Evolutionary conservation across 768 basidiomycete species (phyloP).

Genomic region (Mrakia hoshinonis): DNA sequence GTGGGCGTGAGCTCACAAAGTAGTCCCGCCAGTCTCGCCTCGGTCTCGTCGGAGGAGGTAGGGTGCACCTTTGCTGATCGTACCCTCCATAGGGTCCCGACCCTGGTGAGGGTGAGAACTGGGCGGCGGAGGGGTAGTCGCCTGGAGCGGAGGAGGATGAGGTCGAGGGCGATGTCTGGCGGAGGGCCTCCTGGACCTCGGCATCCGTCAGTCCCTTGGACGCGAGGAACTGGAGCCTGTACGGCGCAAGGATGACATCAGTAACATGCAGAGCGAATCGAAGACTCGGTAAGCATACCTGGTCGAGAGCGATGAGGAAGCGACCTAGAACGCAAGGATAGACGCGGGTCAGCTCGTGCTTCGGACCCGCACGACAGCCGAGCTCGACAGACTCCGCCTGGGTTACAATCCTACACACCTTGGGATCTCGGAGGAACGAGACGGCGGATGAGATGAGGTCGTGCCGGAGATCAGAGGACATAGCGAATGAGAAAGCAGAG

Average conservation of each 20-base stretch:
- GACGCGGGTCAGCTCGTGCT: conserved; percentile 26
- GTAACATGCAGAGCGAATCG: not conserved
- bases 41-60: conserved; percentile 46
- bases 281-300: not conserved
- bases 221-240: conserved; percentile 81
- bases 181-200: conserved; percentile 80
- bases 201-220: conserved; percentile 74
- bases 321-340: conserved; percentile 48
- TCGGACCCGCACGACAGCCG: too few species aligned
- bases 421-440: conserved; percentile 73
- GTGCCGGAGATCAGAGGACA: conserved; percentile 43
- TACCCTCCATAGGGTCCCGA: not conserved
- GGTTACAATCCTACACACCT: conserved; percentile 50
- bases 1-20: conserved; percentile 70
- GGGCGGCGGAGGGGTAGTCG: conserved; percentile 31
- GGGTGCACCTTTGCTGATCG: conserved; percentile 18
- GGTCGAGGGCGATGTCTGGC: conserved; percentile 47
- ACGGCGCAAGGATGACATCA: not conserved
- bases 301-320: conserved; percentile 68
- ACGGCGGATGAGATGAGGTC: conserved; percentile 75
- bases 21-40: conserved; percentile 94
- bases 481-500: not conserved
- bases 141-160: conserved; percentile 36
- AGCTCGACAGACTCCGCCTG: not conserved
- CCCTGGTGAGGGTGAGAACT: not conserved